Conservation (phyloP, 306 rosid genomes). For the Inga leiocalycina region DNA sequence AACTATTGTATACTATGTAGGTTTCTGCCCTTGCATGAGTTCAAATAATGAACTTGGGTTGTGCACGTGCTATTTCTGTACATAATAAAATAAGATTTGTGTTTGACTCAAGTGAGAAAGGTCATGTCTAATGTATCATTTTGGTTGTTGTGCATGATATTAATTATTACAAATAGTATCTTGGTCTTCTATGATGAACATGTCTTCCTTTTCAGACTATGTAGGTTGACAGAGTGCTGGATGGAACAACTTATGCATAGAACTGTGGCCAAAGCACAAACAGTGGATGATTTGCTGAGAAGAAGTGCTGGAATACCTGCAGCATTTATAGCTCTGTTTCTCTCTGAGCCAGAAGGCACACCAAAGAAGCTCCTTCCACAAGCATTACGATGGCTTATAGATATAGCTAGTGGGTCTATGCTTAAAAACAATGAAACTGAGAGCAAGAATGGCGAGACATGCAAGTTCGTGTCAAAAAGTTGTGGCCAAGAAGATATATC, state of each 20-base stretch:
- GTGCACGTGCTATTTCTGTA: conserved; percentile 5
- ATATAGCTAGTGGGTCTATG: conserved; percentile 71
- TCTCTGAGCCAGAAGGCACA: conserved; percentile 98
- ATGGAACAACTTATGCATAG: conserved; percentile 97
- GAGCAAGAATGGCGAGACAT: conserved; percentile 42
- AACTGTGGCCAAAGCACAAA: conserved; percentile 83
- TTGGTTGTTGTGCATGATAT: conserved; percentile 9
- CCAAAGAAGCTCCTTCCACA: conserved; percentile 94
- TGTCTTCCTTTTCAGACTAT: conserved; percentile 62
- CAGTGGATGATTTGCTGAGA: conserved; percentile 89
- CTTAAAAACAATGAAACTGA: conserved; percentile 50
- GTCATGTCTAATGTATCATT: background rate
- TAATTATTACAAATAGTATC: conserved; percentile 1
- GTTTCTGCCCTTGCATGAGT: background rate
- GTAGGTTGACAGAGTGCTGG: conserved; percentile 89
- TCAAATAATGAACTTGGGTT: conserved; percentile 9
- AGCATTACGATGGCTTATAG: conserved; percentile 91
- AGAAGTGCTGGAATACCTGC: conserved; percentile 99
- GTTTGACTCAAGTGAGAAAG: conserved; percentile 23
- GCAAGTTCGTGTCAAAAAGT: conserved; percentile 37
- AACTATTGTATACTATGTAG: conserved; percentile 15
- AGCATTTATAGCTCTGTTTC: conserved; percentile 87
- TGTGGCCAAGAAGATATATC: conserved; percentile 38
- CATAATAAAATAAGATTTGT: conserved; percentile 1
- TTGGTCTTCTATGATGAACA: conserved; percentile 30